Conservation (phyloP, 208 protist species). For the Acanthamoeba culbertsoni region DNA sequence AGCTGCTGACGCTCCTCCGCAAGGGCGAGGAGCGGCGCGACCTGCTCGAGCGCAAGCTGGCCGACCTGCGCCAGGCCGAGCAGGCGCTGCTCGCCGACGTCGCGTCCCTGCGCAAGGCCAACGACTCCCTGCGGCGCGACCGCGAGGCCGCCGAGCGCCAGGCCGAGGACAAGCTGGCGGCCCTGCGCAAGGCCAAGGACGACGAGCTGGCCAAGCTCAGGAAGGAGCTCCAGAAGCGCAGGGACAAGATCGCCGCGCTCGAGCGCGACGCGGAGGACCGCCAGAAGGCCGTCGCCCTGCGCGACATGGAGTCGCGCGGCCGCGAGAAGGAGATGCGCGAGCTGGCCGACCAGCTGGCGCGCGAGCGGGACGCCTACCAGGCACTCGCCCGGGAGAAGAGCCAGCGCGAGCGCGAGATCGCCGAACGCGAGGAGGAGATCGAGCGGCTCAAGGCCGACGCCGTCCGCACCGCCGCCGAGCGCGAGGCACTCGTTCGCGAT, state of each 20-base stretch:
- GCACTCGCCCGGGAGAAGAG: neutral
- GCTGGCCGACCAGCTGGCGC: neutral
- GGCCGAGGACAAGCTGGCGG: neutral
- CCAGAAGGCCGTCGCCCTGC: neutral
- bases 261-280: neutral
- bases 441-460: neutral
- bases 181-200: neutral
- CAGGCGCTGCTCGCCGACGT: neutral
- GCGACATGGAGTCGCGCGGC: constrained; percentile 8
- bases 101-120: neutral
- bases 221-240: neutral
- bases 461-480: neutral
- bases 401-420: neutral
- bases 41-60: constrained; percentile 16
- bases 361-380: neutral
- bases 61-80: neutral
- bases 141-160: neutral
- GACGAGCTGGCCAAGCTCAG: neutral
- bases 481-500: neutral
- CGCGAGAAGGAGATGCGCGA: neutral
- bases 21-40: constrained; percentile 22
- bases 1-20: neutral
- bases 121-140: neutral
- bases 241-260: neutral
- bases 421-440: constrained; percentile 8